Base-by-base conservation (phyloP, 805 yeast genomes). In the Kodamaea laetipori region DNA sequence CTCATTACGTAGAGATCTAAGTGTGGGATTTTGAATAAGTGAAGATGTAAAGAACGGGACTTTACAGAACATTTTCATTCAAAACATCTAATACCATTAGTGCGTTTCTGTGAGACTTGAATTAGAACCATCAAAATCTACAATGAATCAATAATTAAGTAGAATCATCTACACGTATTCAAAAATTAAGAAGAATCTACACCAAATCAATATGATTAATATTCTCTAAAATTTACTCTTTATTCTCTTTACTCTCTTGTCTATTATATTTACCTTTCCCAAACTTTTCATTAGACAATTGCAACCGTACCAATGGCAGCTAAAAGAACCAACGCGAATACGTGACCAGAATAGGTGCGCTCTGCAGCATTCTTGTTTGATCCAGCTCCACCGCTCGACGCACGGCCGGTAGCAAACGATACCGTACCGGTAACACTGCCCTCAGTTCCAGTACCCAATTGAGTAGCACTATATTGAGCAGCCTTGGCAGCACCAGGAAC, bases 401-500 rank as follows among this genome's bases (percentile, higher is more conserved):
- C 12, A 12, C 15, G 13, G 15, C 36, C 36, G 7, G 39, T 34
- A 3, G 39, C 23, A 21, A 16, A 24, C 13, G 35, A 18, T 3
- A 36, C 26, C 8, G 39, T 26, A n/a, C 31, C 39, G n/a, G 49
- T 33, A 33, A 44, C 51, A 10, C 37, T n/a, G 10, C 39, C 36
- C 31, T 42, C 46, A 6, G 28, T 6, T 7, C 12, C 41, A 25
- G 36, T 18, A 16, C 47, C 18, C 39, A 25, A 43, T 10, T 18
- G 31, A 3, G 82, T 75, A 6, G 70, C 55, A 2, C 77, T 67
- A 52, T 71, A 79, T 3, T 57, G 64, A 2, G 75, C 57, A 1
- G 81, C 86, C 3, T 58, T 54, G 2, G 60, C 58, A 1, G 83
- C 84, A 28, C 71, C 63, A n/a, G 86, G 85, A 35, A 81, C 73